Evolutionary conservation across 1,284 basidiomycete genomes (phyloP).

Genomic region (Cyathus pygmaeus): DNA sequence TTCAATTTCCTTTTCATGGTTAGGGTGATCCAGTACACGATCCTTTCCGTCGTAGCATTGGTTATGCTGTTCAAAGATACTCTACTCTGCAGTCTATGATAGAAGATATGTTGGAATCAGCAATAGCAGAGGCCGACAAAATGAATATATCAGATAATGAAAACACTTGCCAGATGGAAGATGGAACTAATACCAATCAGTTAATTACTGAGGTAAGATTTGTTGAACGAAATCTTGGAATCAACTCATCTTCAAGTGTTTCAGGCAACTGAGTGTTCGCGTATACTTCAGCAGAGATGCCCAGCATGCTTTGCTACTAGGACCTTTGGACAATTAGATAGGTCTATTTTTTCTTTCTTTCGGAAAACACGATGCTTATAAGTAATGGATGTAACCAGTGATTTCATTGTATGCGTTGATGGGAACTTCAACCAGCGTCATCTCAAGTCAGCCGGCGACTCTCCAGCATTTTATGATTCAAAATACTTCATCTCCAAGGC

Average conservation of each 20-base stretch:
- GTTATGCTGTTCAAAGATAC: conserved; percentile 33
- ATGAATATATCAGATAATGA: neutral
- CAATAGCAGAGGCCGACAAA: neutral
- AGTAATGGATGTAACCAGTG: conserved; percentile 22
- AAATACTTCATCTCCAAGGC: conserved; percentile 36
- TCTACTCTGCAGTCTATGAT: conserved; percentile 8
- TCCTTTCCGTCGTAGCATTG: conserved; percentile 24
- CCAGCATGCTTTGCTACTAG: conserved; percentile 44
- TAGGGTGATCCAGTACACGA: conserved; percentile 20
- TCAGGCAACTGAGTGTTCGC: conserved; percentile 12
- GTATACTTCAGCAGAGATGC: conserved; percentile 33
- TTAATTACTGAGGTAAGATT: no score
- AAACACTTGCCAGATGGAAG: no score
- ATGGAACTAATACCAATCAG: neutral
- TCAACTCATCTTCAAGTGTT: neutral
- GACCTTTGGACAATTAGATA: conserved; percentile 27
- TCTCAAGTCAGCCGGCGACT: conserved; percentile 27
- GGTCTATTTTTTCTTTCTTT: conserved; percentile 13
- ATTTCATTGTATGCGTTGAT: conserved; percentile 39
- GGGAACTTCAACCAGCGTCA: conserved; percentile 46
- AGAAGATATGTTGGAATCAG: conserved; percentile 1
- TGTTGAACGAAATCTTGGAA: neutral
- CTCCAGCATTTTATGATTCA: conserved; percentile 35
- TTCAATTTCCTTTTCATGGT: no score
- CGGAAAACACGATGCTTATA: neutral